Conservation (phyloP, 208 protist genomes). For the Crithidia acanthocephali region DNA sequence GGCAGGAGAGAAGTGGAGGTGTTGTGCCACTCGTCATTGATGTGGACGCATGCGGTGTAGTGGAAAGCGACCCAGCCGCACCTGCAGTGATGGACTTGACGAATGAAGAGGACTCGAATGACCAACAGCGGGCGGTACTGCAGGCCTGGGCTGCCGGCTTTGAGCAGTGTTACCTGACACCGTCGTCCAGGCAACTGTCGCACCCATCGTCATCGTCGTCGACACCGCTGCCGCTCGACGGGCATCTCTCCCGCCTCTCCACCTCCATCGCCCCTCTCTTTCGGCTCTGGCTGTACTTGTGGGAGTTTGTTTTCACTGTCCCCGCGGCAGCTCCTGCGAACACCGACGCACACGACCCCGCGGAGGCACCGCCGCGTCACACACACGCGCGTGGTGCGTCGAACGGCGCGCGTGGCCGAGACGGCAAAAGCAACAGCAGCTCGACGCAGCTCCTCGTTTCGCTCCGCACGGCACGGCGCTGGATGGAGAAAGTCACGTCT, state of each 20-base stretch:
- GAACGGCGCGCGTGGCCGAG: not conserved
- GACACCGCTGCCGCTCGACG: not conserved
- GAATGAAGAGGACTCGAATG: slow-evolving; percentile 23
- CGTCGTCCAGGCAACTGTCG: not conserved
- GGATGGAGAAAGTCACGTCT: slow-evolving; percentile 24
- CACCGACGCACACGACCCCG: not conserved
- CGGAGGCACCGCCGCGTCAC: not conserved
- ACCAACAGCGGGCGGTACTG: slow-evolving; percentile 20
- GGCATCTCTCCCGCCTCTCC: not conserved
- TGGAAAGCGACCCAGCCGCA: slow-evolving; percentile 8
- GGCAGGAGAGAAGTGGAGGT: not conserved
- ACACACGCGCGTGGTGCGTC: not conserved
- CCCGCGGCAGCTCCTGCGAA: not conserved
- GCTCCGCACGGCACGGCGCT: slow-evolving; percentile 27
- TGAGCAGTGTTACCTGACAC: slow-evolving; percentile 19
- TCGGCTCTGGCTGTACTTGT: slow-evolving; percentile 69
- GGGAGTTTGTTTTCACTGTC: slow-evolving; percentile 57
- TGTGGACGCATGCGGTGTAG: slow-evolving; percentile 18
- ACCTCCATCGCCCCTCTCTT: slow-evolving; percentile 30
- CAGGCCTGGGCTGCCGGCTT: slow-evolving; percentile 27
- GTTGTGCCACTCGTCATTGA: slow-evolving; percentile 12
- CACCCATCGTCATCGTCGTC: not conserved
- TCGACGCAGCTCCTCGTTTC: slow-evolving; percentile 14
- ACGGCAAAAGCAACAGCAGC: not conserved
- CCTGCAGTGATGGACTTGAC: slow-evolving; percentile 1